Percentiles rank a stretch among this genome's conserved stretches.
phyloP scores from a whole-genome alignment of 768 basidiomycete species.

The Boletus edulis region DNA sequence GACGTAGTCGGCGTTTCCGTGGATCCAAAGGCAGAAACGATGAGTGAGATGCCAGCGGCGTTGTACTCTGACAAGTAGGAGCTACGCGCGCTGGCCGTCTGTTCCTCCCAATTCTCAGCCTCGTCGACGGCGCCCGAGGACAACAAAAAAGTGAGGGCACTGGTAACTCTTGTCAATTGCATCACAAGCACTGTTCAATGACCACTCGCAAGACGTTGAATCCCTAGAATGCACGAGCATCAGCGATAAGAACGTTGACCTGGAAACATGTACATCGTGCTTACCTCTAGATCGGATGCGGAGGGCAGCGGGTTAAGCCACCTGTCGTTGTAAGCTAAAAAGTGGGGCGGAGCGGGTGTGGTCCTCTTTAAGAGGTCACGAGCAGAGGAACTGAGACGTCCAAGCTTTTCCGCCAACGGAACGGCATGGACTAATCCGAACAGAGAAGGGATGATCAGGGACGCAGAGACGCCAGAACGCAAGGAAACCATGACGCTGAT shows the following conservation, averaged over 20 bases:
- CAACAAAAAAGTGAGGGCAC: constrained; percentile 43
- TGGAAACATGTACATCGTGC: neutral
- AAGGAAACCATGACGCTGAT: constrained; percentile 14
- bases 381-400: constrained; percentile 18
- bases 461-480: constrained; percentile 1
- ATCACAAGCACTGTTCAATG: neutral
- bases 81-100: constrained; percentile 36
- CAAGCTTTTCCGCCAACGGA: constrained; percentile 24
- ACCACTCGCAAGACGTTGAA: constrained; percentile 33
- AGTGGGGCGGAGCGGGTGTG: constrained; percentile 48
- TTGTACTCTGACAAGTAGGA: constrained; percentile 46
- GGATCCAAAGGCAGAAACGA: constrained; percentile 56
- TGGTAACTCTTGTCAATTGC: constrained; percentile 15
- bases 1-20: constrained; percentile 41
- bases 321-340: constrained; percentile 39
- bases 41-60: constrained; percentile 52
- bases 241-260: neutral
- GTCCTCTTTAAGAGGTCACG: constrained; percentile 21
- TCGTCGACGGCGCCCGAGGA: constrained; percentile 41
- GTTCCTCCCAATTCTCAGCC: constrained; percentile 43
- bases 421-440: constrained; percentile 7
- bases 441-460: constrained; percentile 3
- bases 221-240: constrained; percentile 19
- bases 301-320: constrained; percentile 46
- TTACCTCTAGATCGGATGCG: constrained; percentile 42